Evolutionary conservation across 192 early-diverging fungal genomes (phyloP).

Genomic region (Gigaspora rosea): DNA sequence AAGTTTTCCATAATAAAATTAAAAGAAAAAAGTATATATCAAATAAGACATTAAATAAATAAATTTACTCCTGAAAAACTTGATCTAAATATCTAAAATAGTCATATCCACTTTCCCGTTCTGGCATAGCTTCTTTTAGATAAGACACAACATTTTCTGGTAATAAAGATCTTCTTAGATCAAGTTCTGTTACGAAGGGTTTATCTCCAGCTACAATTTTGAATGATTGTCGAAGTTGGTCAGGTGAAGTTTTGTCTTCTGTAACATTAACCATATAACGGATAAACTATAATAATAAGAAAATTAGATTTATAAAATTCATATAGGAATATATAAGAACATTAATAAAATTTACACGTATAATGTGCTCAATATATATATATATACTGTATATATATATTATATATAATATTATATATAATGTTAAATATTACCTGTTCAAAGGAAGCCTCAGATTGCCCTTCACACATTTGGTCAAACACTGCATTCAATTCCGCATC

Average conservation of each 20-base stretch:
- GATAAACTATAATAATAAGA: slow-evolving; percentile 63
- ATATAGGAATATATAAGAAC: neutral
- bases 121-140: slow-evolving; percentile 76
- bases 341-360: too few relatives aligned
- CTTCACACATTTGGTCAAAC: slow-evolving; percentile 66
- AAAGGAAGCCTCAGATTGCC: slow-evolving; percentile 72
- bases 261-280: slow-evolving; percentile 81
- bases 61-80: slow-evolving; percentile 50
- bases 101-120: slow-evolving; percentile 69
- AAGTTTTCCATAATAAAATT: too few relatives aligned
- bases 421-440: slow-evolving; percentile 59
- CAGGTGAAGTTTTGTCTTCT: slow-evolving; percentile 87
- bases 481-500: slow-evolving; percentile 72
- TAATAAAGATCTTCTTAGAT: slow-evolving; percentile 80
- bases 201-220: slow-evolving; percentile 83
- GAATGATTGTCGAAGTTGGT: slow-evolving; percentile 87
- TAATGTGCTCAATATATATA: too few relatives aligned
- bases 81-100: slow-evolving; percentile 71
- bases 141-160: slow-evolving; percentile 72
- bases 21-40: too few relatives aligned
- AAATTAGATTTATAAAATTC: neutral
- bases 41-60: too few relatives aligned
- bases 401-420: too few relatives aligned
- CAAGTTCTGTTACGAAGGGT: slow-evolving; percentile 81
- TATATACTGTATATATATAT: too few relatives aligned